Conservation (phyloP, 257 asterid genomes). For the Echites panduratus region DNA sequence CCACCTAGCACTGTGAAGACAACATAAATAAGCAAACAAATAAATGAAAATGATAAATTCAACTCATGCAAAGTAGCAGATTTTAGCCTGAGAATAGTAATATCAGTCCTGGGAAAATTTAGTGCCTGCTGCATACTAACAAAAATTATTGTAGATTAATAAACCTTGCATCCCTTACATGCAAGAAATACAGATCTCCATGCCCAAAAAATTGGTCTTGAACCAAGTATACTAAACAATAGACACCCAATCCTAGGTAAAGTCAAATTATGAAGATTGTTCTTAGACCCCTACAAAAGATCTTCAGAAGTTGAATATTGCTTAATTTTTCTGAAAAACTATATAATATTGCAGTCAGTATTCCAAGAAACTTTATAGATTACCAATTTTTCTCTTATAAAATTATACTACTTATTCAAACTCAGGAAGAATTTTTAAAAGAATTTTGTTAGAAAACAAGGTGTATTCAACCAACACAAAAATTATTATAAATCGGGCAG, state of each 20-base stretch:
- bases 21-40: background rate
- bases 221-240: background rate
- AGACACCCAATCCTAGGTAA: background rate
- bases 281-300: background rate
- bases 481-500: background rate
- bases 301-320: background rate
- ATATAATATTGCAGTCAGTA: background rate
- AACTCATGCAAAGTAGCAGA: background rate
- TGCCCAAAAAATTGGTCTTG: background rate
- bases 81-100: background rate
- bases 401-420: too few relatives aligned
- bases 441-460: background rate
- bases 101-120: background rate
- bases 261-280: background rate
- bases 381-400: too few relatives aligned
- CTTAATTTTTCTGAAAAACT: background rate
- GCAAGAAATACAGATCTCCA: background rate
- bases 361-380: background rate
- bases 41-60: background rate
- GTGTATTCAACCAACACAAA: background rate
- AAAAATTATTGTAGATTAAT: background rate
- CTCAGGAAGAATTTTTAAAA: background rate
- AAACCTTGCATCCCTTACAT: background rate
- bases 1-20: constrained; percentile 83
- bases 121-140: background rate